Conservation (phyloP, 257 asterid genomes). For the Petunia axillaris region DNA sequence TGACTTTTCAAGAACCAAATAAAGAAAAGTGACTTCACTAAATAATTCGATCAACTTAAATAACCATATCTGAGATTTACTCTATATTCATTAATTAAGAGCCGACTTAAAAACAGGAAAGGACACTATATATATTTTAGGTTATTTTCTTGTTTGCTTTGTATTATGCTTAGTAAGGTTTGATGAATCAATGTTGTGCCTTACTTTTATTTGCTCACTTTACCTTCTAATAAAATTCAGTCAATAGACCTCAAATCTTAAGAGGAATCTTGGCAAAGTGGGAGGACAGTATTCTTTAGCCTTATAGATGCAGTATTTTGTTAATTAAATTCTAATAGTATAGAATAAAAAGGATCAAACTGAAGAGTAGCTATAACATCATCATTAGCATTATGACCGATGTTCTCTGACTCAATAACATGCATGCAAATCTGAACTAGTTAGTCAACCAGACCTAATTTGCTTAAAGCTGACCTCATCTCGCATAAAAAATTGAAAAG, state of each 20-base stretch:
- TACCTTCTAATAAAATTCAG: not conserved
- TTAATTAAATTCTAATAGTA: too few relatives aligned
- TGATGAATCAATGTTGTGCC: not conserved
- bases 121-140: too few relatives aligned
- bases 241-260: not conserved
- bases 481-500: not conserved
- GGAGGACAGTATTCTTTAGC: not conserved
- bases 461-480: not conserved
- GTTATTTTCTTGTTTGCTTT: not conserved
- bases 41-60: too few relatives aligned
- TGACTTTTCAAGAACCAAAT: too few relatives aligned
- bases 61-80: too few relatives aligned
- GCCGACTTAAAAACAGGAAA: too few relatives aligned
- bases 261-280: not conserved
- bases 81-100: too few relatives aligned
- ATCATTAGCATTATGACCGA: not conserved
- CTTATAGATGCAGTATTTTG: not conserved
- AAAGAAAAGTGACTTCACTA: too few relatives aligned
- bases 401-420: not conserved
- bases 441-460: conserved; percentile 35
- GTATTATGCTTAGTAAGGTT: not conserved
- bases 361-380: not conserved
- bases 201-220: not conserved
- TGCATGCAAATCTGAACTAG: conserved; percentile 25
- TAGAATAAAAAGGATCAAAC: not conserved